phyloP scores from a whole-genome alignment of 345 rosid genomes.

The Hirschfeldia incana region DNA sequence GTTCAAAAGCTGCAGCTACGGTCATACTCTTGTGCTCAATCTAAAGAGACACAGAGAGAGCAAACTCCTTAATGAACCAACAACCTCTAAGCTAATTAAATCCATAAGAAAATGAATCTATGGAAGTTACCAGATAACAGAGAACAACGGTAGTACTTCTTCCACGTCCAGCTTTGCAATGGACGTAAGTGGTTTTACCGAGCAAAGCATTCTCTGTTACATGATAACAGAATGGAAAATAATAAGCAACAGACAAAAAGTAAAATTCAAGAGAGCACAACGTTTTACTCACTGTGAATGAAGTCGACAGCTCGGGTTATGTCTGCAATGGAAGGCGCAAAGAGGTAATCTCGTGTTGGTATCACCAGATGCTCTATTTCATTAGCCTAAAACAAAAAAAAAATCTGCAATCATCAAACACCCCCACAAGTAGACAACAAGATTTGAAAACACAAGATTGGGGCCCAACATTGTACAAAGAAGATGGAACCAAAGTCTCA shows the following conservation, averaged over 20 bases:
- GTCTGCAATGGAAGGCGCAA: constrained; percentile 71
- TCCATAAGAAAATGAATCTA: neutral
- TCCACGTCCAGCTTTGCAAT: constrained; percentile 97
- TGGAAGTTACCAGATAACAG: constrained; percentile 65
- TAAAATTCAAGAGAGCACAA: neutral
- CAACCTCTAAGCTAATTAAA: neutral
- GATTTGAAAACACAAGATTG: neutral
- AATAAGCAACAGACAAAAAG: neutral
- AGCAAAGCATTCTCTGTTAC: constrained; percentile 56
- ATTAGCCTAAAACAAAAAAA: constrained; percentile 48
- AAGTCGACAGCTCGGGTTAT: constrained; percentile 68
- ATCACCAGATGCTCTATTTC: constrained; percentile 83
- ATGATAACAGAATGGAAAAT: neutral
- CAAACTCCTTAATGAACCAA: neutral
- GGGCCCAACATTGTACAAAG: constrained; percentile 13
- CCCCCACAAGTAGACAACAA: neutral
- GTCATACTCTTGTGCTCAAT: constrained; percentile 60
- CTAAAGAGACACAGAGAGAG: constrained; percentile 28
- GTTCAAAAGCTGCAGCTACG: constrained; percentile 54
- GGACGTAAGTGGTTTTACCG: constrained; percentile 78
- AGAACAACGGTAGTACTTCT: constrained; percentile 91
- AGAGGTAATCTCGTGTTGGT: constrained; percentile 88
- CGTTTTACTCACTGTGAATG: constrained; percentile 58
- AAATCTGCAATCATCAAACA: neutral
- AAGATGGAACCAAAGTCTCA: neutral